These are phyloP conservation scores for Fusarium heterosporum DNA, from an alignment of 2,329 filamentous ascomycete genomes.

Conservation along the genomic window DNA sequence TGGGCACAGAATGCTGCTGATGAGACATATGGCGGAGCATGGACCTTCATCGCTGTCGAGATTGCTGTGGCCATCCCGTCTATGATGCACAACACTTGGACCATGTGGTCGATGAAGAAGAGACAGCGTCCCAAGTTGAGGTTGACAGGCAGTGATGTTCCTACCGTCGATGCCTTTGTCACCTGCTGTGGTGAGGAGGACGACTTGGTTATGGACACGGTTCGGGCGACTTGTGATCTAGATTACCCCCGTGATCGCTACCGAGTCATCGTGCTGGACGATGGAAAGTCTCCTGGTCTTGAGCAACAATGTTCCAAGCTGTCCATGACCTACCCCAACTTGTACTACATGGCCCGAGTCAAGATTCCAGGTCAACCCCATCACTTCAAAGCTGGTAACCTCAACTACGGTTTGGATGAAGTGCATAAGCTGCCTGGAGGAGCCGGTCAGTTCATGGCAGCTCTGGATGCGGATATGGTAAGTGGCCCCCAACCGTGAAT, in stretches of 20 bases:
- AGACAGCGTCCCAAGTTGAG: conserved; percentile 65
- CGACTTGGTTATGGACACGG: conserved; percentile 67
- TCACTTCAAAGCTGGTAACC: conserved; percentile 73
- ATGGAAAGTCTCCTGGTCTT: conserved; percentile 61
- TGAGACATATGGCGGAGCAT: conserved; percentile 62
- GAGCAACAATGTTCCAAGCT: conserved; percentile 55
- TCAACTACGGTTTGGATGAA: conserved; percentile 69
- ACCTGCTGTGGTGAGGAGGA: conserved; percentile 69
- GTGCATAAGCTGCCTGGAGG: conserved; percentile 64
- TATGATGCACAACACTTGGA: conserved; percentile 68
- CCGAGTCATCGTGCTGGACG: conserved; percentile 67
- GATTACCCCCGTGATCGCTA: conserved; percentile 67
- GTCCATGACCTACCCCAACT: conserved; percentile 58
- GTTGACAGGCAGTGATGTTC: conserved; percentile 60
- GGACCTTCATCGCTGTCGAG: conserved; percentile 69
- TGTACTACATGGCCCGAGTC: conserved; percentile 64
- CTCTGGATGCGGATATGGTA: conserved; percentile 74
- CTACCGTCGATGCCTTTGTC: conserved; percentile 68
- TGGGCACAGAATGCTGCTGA: conserved; percentile 58
- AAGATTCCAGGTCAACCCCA: conserved; percentile 62
- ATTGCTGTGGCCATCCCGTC: conserved; percentile 64
- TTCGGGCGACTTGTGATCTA: conserved; percentile 64
- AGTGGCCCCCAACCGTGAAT: neutral
- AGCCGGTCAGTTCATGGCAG: conserved; percentile 69
- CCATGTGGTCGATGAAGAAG: conserved; percentile 67